Evolutionary conservation across 345 rosid species (phyloP).

Genomic region (Erucastrum elatum): DNA sequence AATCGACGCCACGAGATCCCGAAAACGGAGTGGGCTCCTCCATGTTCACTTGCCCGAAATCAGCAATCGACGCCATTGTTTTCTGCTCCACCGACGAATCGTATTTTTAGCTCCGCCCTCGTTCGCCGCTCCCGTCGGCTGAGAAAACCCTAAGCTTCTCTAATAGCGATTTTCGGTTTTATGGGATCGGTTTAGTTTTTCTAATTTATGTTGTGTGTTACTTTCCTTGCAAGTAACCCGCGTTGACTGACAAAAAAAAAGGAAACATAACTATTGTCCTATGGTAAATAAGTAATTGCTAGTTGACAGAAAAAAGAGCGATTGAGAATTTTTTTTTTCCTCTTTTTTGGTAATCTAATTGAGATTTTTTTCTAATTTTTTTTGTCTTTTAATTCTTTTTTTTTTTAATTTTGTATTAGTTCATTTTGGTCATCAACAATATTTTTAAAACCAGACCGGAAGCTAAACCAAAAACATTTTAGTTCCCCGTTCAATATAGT

Average conservation of each 20-base stretch:
- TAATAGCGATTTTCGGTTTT: neutral
- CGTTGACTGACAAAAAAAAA: neutral
- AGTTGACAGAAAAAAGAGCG: neutral
- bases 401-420: no score
- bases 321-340: no score
- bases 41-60: conserved; percentile 30
- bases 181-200: neutral
- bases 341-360: neutral
- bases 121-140: neutral
- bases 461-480: no score
- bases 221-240: neutral
- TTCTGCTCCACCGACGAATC: neutral
- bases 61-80: neutral
- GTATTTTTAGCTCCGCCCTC: neutral
- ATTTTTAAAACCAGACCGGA: no score
- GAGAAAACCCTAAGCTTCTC: neutral
- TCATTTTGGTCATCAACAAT: no score
- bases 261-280: neutral
- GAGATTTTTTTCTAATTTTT: neutral
- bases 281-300: neutral
- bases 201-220: neutral
- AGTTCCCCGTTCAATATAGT: no score
- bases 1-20: conserved; percentile 73
- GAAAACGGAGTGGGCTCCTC: conserved; percentile 52
- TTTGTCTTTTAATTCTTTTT: neutral